Evolutionary conservation across 2,329 filamentous ascomycete species (phyloP).

Genomic region (Talaromyces sp.): DNA sequence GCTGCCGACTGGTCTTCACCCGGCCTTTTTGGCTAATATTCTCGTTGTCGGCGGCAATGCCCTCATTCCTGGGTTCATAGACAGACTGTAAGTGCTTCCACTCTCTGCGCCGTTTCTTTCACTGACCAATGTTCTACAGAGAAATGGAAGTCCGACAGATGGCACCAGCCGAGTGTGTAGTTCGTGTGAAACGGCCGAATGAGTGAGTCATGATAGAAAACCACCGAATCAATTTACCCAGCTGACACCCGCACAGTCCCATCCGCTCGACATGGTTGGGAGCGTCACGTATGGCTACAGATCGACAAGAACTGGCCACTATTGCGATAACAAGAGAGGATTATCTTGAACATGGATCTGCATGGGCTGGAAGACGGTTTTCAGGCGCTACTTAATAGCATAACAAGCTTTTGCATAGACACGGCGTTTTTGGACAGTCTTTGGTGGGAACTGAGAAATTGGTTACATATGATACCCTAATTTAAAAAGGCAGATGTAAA

Average conservation of each 20-base stretch:
- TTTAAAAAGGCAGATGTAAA: constrained; percentile 2
- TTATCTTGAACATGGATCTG: constrained; percentile 79
- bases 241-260: constrained; percentile 44
- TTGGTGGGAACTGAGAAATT: constrained; percentile 1
- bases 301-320: constrained; percentile 60
- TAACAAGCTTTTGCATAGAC: background rate
- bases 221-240: background rate
- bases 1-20: constrained; percentile 78
- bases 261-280: constrained; percentile 81
- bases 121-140: constrained; percentile 31
- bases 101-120: background rate
- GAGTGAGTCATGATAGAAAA: constrained; percentile 47
- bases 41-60: constrained; percentile 85
- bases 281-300: constrained; percentile 70
- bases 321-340: constrained; percentile 80
- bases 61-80: constrained; percentile 73
- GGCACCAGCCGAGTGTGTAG: constrained; percentile 71
- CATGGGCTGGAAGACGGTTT: constrained; percentile 72
- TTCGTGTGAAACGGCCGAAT: constrained; percentile 65
- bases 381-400: constrained; percentile 30
- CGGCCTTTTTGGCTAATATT: constrained; percentile 79
- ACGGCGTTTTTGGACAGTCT: constrained; percentile 7
- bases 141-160: constrained; percentile 67
- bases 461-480: constrained; percentile 16
- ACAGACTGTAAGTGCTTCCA: constrained; percentile 57